phyloP scores from a whole-genome alignment of 176 grass and related monocot species.

The Coix lacrymajobi region DNA sequence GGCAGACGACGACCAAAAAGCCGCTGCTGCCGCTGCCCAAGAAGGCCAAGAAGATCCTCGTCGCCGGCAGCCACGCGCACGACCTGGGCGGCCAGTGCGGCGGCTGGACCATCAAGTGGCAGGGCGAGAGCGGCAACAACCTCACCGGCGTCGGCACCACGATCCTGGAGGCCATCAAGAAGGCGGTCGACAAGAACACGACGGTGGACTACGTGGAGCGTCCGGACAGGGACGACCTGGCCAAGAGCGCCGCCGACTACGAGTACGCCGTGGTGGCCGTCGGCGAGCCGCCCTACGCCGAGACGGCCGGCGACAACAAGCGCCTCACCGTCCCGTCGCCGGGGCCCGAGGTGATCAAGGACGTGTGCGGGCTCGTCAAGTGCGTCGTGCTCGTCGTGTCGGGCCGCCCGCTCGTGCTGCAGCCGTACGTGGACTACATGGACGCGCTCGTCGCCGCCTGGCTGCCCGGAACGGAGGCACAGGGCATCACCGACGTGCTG shows the following conservation, averaged over 20 bases:
- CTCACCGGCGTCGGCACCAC: conserved; percentile 52
- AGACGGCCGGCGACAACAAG: conserved; percentile 55
- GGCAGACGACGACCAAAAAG: not conserved
- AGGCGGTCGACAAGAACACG: conserved; percentile 42
- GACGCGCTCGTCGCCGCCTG: conserved; percentile 85
- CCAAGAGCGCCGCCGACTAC: conserved; percentile 30
- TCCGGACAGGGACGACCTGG: conserved; percentile 34
- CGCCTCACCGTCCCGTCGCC: conserved; percentile 54
- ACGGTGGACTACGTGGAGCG: conserved; percentile 40
- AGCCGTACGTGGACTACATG: conserved; percentile 48
- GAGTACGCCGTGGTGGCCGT: conserved; percentile 58
- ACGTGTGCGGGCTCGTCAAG: conserved; percentile 49
- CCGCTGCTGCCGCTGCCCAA: conserved; percentile 56
- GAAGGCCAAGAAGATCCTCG: conserved; percentile 60
- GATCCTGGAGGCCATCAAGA: conserved; percentile 56
- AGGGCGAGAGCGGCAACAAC: conserved; percentile 60
- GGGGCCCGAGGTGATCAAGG: conserved; percentile 32
- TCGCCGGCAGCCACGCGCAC: conserved; percentile 66
- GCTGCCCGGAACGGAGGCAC: conserved; percentile 75
- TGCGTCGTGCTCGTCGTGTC: conserved; percentile 70
- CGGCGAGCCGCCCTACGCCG: conserved; percentile 55
- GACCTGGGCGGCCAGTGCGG: conserved; percentile 79
- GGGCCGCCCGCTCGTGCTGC: conserved; percentile 58
- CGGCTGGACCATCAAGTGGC: conserved; percentile 70
- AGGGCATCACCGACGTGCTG: conserved; percentile 72